Evolutionary conservation across 225 moss, liverwort and hornwort species (phyloP), one percentile per base, ranked within the genome.

Genomic region (Rhytidiadelphus loreus): DNA sequence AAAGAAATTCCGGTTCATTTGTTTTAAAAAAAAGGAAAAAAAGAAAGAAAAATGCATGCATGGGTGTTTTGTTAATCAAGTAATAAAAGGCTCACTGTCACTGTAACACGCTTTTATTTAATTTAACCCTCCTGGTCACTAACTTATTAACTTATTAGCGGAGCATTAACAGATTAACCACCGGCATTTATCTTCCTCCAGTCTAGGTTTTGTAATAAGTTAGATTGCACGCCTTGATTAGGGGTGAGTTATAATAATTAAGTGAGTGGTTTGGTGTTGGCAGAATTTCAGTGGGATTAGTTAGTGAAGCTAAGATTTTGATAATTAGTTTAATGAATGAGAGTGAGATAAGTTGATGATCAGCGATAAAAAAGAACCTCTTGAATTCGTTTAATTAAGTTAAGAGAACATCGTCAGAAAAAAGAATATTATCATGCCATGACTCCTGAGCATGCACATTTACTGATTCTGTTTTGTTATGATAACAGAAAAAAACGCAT

Each of bases 181-280:
- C 76, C 86, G 16, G 76, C 88, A 82, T 60, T 70, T 60, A 82
- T 44, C 39, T 62, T 50, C 59, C 39, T n/a, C n/a, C 25, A 14
- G 18, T 32, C 11, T 14, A n/a, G 30, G 29, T 61, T 87, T 7
- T 3, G 59, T 75, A 52, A 6, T 81, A n/a, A n/a, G n/a, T n/a
- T n/a, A 81, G 86, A 91, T 91, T 89, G 79, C 78, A 83, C 89
- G 89, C 61, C 91, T 83, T 91, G 88, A 89, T 89, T 83, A 64
- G 17, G 50, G 58, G 30, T 4, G 43, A 23, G 66, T 28, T n/a
- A n/a, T n/a, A n/a, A n/a, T n/a, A n/a, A n/a, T n/a, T 80, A 8
- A 48, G 20, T 43, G 29, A 22, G 52, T 55, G 30, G 52, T 83
- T 61, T 33, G 48, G 62, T 7, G 60, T 41, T 60, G 52, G 69